These are phyloP conservation scores for Adansonia madagascariensis DNA, from an alignment of 441 rosid genomes.

Conservation along the genomic window DNA sequence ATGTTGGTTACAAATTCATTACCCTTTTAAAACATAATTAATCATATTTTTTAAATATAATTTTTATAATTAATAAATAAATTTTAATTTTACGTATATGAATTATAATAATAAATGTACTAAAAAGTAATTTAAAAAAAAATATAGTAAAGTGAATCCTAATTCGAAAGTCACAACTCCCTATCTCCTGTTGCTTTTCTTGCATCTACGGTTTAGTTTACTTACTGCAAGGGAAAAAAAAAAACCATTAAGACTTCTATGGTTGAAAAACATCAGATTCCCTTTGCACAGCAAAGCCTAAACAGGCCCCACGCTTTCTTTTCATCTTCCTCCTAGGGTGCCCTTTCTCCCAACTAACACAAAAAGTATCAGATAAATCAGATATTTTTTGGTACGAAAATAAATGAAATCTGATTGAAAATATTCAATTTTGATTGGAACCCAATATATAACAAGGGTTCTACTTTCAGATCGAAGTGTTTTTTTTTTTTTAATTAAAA, in stretches of 20 bases:
- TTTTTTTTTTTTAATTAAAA: background rate
- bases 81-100: too few relatives aligned
- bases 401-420: background rate
- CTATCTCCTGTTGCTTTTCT: background rate
- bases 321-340: slow-evolving; percentile 13
- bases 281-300: background rate
- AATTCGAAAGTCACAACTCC: background rate
- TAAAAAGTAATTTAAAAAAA: too few relatives aligned
- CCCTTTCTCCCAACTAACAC: background rate
- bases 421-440: background rate
- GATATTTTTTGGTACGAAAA: background rate
- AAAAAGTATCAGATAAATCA: background rate
- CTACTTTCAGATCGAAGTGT: background rate
- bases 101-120: too few relatives aligned
- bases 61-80: too few relatives aligned
- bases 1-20: too few relatives aligned
- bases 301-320: background rate
- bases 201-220: background rate
- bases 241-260: background rate
- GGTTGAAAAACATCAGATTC: background rate
- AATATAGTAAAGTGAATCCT: too few relatives aligned
- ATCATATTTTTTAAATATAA: too few relatives aligned
- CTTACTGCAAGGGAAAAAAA: background rate
- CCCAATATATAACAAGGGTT: background rate
- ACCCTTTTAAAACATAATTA: too few relatives aligned